Percentiles rank a stretch among this genome's conserved stretches.
These are phyloP conservation scores for Trichosporon ovoides DNA, from an alignment of 1,284 basidiomycete genomes.

Conservation along the genomic window DNA sequence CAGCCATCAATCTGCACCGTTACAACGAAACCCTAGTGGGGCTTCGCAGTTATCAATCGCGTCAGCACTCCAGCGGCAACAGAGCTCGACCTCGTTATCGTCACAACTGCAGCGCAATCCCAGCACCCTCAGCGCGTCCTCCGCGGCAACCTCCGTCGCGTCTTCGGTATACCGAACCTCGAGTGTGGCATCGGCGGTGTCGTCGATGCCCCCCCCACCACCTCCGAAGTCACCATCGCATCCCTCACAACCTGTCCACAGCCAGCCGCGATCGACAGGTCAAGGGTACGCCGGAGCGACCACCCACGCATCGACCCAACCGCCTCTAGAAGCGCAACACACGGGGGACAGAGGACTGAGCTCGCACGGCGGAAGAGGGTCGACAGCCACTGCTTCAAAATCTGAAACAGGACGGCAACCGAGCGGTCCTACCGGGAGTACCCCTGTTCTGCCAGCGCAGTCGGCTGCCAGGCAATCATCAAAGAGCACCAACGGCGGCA, in stretches of 20 bases:
- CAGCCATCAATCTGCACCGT: background rate
- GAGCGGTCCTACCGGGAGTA: background rate
- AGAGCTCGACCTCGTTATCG: background rate
- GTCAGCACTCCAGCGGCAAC: conserved; percentile 2
- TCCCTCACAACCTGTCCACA: background rate
- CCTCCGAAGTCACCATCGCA: background rate
- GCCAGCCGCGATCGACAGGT: too few species aligned
- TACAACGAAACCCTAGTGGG: conserved; percentile 3
- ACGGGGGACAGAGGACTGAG: background rate
- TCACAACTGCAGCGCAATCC: background rate
- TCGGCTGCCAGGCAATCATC: background rate
- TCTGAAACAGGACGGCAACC: background rate
- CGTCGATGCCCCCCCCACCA: conserved; percentile 2
- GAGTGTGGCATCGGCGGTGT: background rate
- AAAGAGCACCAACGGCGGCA: background rate
- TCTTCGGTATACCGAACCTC: background rate
- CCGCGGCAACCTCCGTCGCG: background rate
- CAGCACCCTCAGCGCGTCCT: background rate
- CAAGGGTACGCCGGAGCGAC: background rate
- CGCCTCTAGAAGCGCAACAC: too few species aligned
- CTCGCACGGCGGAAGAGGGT: background rate
- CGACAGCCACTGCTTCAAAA: too few species aligned
- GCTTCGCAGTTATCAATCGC: background rate
- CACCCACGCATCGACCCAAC: background rate
- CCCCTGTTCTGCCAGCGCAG: background rate